Evolutionary conservation across 2,329 filamentous ascomycete species (phyloP).

Genomic region (Pestalotiopsis sp.): DNA sequence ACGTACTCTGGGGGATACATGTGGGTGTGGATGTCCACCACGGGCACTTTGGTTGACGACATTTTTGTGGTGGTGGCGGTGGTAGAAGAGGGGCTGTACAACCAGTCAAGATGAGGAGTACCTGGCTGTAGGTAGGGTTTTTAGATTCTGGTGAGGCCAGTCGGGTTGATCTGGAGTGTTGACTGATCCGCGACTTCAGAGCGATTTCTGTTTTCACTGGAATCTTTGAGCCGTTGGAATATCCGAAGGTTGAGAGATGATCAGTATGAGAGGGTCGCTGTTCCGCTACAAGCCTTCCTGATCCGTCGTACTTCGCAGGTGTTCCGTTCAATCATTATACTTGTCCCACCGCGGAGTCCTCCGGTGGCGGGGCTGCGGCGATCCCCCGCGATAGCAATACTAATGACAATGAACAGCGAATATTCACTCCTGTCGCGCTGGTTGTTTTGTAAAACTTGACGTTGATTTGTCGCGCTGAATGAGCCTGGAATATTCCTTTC

Average conservation of each 20-base stretch:
- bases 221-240: no score
- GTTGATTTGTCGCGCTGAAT: no score
- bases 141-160: not conserved
- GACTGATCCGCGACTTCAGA: no score
- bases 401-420: not conserved
- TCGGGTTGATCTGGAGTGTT: not conserved
- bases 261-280: not conserved
- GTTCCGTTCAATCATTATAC: not conserved
- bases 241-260: not conserved
- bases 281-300: not conserved
- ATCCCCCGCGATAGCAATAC: not conserved
- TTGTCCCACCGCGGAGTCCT: not conserved
- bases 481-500: not conserved
- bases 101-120: not conserved
- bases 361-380: not conserved
- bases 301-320: not conserved
- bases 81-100: not conserved
- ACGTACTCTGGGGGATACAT: slow-evolving; percentile 71
- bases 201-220: no score
- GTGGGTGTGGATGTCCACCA: slow-evolving; percentile 72
- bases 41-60: slow-evolving; percentile 38
- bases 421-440: not conserved
- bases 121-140: not conserved
- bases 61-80: slow-evolving; percentile 26
- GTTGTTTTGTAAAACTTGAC: not conserved